Percentiles rank a stretch among this genome's conserved stretches.
Conservation (phyloP, 345 rosid genomes). For the Boechera stricta region DNA sequence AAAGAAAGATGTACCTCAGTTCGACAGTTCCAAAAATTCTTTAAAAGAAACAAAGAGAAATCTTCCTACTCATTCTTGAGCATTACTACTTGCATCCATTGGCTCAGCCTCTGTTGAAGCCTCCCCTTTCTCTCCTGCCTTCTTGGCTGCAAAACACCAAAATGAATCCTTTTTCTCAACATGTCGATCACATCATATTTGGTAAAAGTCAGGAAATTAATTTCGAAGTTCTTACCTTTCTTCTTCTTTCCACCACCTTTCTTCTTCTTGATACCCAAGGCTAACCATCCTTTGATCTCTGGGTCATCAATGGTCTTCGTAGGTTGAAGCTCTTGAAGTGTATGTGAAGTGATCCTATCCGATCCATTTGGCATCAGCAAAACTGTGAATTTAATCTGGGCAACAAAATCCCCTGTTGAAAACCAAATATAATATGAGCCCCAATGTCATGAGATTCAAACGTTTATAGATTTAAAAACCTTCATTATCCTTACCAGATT, state of each 20-base stretch:
- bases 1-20: constrained; percentile 34
- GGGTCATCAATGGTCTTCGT: constrained; percentile 83
- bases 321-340: constrained; percentile 79
- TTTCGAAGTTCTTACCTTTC: constrained; percentile 60
- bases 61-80: constrained; percentile 47
- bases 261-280: constrained; percentile 89
- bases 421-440: neutral
- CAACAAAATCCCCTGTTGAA: constrained; percentile 74
- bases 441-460: neutral
- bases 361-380: constrained; percentile 98
- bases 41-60: constrained; percentile 33
- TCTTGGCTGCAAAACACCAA: constrained; percentile 65
- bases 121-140: constrained; percentile 65
- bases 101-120: constrained; percentile 66
- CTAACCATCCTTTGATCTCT: constrained; percentile 94
- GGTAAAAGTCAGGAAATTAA: neutral
- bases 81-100: constrained; percentile 63
- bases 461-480: neutral
- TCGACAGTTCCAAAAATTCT: constrained; percentile 59
- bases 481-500: constrained; percentile 63
- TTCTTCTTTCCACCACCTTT: constrained; percentile 99
- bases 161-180: neutral
- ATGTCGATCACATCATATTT: neutral
- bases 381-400: constrained; percentile 92
- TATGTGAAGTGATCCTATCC: constrained; percentile 80